Conservation (phyloP, 352 stramenopile genomes). For the Globisporangium radiosum region DNA sequence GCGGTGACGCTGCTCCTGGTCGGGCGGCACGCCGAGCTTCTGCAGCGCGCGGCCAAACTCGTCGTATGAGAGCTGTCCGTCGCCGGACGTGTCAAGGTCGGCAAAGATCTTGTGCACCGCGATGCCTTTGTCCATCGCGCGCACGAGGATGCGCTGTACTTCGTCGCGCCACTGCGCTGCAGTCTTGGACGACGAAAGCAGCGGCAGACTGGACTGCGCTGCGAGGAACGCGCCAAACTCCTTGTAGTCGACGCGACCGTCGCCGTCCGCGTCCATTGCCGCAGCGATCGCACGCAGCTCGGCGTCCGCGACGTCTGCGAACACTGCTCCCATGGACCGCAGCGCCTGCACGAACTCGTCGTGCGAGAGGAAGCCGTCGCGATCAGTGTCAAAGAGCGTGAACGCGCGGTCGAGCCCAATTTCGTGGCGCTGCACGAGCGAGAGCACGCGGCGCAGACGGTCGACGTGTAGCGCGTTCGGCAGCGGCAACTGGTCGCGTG, state of each 20-base stretch:
- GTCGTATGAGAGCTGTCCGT: constrained; percentile 47
- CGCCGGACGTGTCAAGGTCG: constrained; percentile 49
- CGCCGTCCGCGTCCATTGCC: constrained; percentile 40
- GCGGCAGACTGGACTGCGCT: background rate
- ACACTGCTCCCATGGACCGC: constrained; percentile 36
- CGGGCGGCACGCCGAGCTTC: constrained; percentile 36
- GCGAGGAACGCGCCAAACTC: constrained; percentile 37
- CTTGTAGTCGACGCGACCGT: constrained; percentile 33
- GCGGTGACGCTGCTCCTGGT: constrained; percentile 11
- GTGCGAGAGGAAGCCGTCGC: constrained; percentile 35
- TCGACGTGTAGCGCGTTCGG: constrained; percentile 16
- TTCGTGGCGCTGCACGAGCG: constrained; percentile 23
- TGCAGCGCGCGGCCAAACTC: constrained; percentile 48
- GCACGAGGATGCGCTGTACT: constrained; percentile 40
- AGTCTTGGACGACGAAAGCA: constrained; percentile 1
- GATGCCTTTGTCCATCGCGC: constrained; percentile 52
- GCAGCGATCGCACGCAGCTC: constrained; percentile 26
- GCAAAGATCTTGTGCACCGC: constrained; percentile 57
- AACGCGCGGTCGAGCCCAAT: constrained; percentile 31
- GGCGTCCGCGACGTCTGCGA: constrained; percentile 30
- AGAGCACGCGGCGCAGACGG: constrained; percentile 33
- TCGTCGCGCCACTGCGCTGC: constrained; percentile 30
- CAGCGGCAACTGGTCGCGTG: too few relatives aligned
- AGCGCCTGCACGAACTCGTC: constrained; percentile 44
- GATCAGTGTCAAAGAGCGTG: constrained; percentile 31